phyloP scores from a whole-genome alignment of 306 rosid species.

The Begonia peltatifolia region DNA sequence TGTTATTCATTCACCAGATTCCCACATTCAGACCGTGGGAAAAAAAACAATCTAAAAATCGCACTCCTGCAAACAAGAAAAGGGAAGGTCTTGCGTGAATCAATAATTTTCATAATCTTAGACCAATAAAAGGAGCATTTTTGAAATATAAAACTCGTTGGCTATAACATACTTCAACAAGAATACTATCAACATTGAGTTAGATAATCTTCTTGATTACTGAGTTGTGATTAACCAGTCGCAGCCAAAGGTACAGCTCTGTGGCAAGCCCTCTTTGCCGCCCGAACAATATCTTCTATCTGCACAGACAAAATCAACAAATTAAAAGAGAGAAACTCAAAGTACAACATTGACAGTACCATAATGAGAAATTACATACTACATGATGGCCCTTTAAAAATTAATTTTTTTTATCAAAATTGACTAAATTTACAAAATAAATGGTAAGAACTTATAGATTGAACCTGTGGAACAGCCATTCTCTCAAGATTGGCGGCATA shows the following conservation, averaged over 20 bases:
- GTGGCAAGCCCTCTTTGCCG: conserved; percentile 86
- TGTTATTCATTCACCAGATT: no score
- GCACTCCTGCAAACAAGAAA: no score
- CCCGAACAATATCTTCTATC: conserved; percentile 95
- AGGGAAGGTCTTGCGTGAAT: no score
- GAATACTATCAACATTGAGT: no score
- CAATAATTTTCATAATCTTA: no score
- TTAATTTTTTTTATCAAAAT: not conserved
- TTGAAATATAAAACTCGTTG: no score
- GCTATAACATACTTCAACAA: no score
- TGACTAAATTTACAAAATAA: not conserved
- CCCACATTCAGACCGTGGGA: no score
- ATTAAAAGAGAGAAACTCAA: conserved; percentile 12
- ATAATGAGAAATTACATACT: not conserved
- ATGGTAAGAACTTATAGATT: conserved; percentile 6
- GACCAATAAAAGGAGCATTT: no score
- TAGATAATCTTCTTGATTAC: not conserved
- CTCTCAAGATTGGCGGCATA: conserved; percentile 96
- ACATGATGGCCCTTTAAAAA: not conserved
- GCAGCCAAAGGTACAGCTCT: conserved; percentile 67
- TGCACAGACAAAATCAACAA: conserved; percentile 15
- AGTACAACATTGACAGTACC: not conserved
- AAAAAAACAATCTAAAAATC: no score
- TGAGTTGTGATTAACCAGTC: conserved; percentile 32
- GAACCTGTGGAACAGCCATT: conserved; percentile 93